Conservation (phyloP, 1,139 yeast species). For the Candida glucosophila region DNA sequence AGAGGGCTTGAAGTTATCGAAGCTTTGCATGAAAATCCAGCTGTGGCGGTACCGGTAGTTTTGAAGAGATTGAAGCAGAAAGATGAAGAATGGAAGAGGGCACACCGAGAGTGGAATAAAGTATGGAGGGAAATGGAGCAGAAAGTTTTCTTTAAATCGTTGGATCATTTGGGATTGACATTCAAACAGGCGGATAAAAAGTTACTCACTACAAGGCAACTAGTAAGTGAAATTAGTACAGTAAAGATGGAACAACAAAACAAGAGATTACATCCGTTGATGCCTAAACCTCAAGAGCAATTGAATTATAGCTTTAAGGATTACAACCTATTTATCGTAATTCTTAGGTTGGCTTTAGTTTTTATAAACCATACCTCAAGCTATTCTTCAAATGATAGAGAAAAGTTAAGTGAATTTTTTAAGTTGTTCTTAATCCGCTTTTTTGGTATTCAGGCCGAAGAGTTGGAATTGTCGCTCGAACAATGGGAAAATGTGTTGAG, state of each 20-base stretch:
- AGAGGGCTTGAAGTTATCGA: constrained; percentile 95
- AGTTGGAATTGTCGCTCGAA: too few species aligned
- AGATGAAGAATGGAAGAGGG: constrained; percentile 98
- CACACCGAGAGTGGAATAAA: constrained; percentile 98
- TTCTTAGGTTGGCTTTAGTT: constrained; percentile 58
- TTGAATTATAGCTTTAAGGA: constrained; percentile 62
- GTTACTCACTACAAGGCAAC: constrained; percentile 77
- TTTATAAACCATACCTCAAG: constrained; percentile 63
- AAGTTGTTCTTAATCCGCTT: constrained; percentile 62
- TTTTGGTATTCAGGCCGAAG: constrained; percentile 44
- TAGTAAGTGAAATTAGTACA: constrained; percentile 86
- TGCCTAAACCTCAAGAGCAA: constrained; percentile 81
- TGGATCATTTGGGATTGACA: constrained; percentile 91
- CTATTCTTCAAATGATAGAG: constrained; percentile 77
- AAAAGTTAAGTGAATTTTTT: constrained; percentile 64
- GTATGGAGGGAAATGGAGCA: constrained; percentile 99
- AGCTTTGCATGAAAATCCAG: constrained; percentile 91
- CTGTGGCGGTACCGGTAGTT: constrained; percentile 90
- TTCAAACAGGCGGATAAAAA: constrained; percentile 96
- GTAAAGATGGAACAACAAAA: constrained; percentile 81
- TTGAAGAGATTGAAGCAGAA: constrained; percentile 88
- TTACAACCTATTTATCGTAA: constrained; percentile 62
- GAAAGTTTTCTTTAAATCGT: constrained; percentile 83
- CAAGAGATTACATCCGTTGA: constrained; percentile 73
- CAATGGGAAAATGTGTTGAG: neutral